These are phyloP conservation scores for Galerina sulciceps DNA, from an alignment of 768 basidiomycete genomes.

Conservation along the genomic window DNA sequence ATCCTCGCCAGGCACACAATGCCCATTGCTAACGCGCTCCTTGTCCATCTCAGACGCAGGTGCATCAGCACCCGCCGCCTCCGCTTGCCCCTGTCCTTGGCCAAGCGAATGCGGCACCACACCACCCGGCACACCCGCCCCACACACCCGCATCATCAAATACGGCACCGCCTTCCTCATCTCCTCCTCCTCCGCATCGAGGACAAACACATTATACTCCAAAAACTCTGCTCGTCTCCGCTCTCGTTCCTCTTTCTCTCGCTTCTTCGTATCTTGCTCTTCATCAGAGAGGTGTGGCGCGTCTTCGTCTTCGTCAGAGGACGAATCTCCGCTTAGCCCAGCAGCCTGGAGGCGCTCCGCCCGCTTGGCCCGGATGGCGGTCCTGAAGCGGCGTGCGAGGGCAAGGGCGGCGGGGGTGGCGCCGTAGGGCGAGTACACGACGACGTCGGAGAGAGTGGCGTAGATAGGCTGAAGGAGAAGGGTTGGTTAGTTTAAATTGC, in stretches of 20 bases:
- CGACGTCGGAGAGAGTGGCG: conserved; percentile 86
- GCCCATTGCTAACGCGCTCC: background rate
- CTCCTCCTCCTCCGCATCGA: conserved; percentile 56
- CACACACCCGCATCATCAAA: conserved; percentile 55
- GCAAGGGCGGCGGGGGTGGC: conserved; percentile 55
- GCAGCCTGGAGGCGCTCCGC: conserved; percentile 46
- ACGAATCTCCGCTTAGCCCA: conserved; percentile 11
- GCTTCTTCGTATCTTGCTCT: conserved; percentile 2
- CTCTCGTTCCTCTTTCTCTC: conserved; percentile 7
- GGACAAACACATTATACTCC: conserved; percentile 78
- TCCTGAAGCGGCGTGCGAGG: conserved; percentile 68
- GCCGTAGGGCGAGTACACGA: conserved; percentile 83
- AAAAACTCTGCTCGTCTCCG: conserved; percentile 36
- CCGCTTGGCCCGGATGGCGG: conserved; percentile 63
- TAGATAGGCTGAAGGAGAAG: conserved; percentile 66
- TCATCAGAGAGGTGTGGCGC: background rate
- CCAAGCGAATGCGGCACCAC: conserved; percentile 3
- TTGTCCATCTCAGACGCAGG: conserved; percentile 9
- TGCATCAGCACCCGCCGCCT: background rate
- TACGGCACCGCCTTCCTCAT: conserved; percentile 50
- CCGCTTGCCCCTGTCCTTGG: background rate
- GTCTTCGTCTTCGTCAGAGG: background rate
- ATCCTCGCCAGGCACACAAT: conserved; percentile 6
- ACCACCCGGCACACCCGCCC: conserved; percentile 38
- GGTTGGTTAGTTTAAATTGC: background rate